These are phyloP conservation scores for Houttuynia cordata DNA, from an alignment of 164 flowering plant species.

Conservation along the genomic window DNA sequence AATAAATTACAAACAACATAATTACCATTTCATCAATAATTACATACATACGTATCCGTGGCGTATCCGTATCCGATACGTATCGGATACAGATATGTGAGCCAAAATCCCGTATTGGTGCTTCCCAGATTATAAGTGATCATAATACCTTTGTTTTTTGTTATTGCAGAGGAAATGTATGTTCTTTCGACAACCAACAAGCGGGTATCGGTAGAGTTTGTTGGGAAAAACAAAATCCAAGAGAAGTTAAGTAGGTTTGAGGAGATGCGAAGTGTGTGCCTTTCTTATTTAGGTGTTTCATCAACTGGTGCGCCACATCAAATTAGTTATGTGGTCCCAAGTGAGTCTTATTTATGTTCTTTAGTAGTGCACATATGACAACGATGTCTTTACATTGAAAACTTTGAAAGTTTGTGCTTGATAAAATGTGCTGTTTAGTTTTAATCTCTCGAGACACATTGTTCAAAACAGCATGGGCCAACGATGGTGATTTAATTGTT, in stretches of 20 bases:
- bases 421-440: no score
- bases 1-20: no score
- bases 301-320: conserved; percentile 30
- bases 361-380: background rate
- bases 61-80: no score
- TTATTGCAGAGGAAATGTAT: conserved; percentile 81
- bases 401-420: no score
- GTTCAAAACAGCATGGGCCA: no score
- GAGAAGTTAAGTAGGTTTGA: conserved; percentile 71
- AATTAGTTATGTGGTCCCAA: conserved; percentile 38
- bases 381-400: background rate
- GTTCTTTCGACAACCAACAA: conserved; percentile 70
- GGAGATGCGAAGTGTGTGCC: conserved; percentile 53
- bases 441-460: no score
- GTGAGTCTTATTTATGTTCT: conserved; percentile 29
- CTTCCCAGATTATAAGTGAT: background rate
- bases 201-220: conserved; percentile 54
- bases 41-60: no score
- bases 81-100: no score
- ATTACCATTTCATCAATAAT: no score
- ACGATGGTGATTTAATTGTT: no score
- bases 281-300: conserved; percentile 72
- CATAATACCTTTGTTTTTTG: background rate
- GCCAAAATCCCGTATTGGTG: no score
- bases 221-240: conserved; percentile 72